Percentiles rank a stretch among this genome's conserved stretches.
Evolutionary conservation across 805 yeast genomes (phyloP).

Genomic region (Nematodospora valgi): DNA sequence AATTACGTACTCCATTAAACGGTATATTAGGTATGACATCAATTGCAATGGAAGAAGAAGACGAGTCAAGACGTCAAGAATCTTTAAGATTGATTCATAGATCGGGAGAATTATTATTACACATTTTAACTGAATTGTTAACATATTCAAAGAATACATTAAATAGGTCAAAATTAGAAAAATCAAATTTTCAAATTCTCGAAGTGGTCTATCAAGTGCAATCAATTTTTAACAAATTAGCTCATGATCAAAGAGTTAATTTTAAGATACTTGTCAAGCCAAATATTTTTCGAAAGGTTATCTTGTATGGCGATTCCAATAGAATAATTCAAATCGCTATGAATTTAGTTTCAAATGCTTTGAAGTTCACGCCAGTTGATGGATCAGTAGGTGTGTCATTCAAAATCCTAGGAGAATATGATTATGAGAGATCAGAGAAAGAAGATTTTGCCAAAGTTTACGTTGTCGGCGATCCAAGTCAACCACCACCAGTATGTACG

Average conservation of each 20-base stretch:
- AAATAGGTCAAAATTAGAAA: slow-evolving; percentile 78
- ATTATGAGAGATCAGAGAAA: slow-evolving; percentile 42
- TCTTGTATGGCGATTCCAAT: slow-evolving; percentile 83
- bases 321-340: slow-evolving; percentile 87
- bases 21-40: slow-evolving; percentile 97
- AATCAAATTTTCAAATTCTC: slow-evolving; percentile 69
- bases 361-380: slow-evolving; percentile 89
- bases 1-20: slow-evolving; percentile 90
- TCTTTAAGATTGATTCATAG: slow-evolving; percentile 80
- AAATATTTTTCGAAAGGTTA: slow-evolving; percentile 53
- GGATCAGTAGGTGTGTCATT: slow-evolving; percentile 72
- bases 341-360: slow-evolving; percentile 86
- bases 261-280: slow-evolving; percentile 65
- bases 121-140: slow-evolving; percentile 83
- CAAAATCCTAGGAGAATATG: slow-evolving; percentile 69
- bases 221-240: slow-evolving; percentile 79
- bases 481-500: slow-evolving; percentile 6
- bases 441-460: slow-evolving; percentile 45
- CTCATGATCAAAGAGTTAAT: slow-evolving; percentile 71
- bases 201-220: slow-evolving; percentile 84
- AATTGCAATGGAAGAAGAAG: slow-evolving; percentile 84
- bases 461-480: slow-evolving; percentile 22
- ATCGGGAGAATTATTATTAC: slow-evolving; percentile 86
- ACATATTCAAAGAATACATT: slow-evolving; percentile 92
- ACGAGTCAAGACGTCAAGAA: slow-evolving; percentile 62